phyloP scores from a whole-genome alignment of 129 eudicot genomes.

The Flaveria ramosissima region DNA sequence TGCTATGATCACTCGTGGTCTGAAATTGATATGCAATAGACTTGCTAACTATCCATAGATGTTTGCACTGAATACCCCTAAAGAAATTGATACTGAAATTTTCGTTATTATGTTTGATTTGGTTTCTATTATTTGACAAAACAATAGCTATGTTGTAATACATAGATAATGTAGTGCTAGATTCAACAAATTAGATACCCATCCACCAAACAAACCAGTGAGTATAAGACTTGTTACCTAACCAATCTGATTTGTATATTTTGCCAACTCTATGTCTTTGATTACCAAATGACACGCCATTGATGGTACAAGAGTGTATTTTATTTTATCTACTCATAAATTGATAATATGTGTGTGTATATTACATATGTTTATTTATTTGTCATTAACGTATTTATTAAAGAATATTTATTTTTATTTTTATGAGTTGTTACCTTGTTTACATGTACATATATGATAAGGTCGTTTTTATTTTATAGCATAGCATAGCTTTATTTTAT shows the following conservation, averaged over 20 bases:
- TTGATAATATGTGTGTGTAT: too few species aligned
- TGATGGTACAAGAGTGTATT: too few species aligned
- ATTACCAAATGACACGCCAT: neutral
- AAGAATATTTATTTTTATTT: too few species aligned
- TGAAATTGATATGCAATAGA: slow-evolving; percentile 41
- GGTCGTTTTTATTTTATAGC: too few species aligned
- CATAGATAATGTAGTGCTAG: neutral
- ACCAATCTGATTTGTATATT: neutral
- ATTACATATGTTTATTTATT: too few species aligned
- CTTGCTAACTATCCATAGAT: slow-evolving; percentile 19
- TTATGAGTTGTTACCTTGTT: too few species aligned
- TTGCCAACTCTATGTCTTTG: neutral
- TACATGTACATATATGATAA: too few species aligned
- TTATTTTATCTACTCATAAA: too few species aligned
- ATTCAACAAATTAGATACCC: neutral
- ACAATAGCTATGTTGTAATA: neutral
- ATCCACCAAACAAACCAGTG: neutral
- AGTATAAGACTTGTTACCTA: too few species aligned
- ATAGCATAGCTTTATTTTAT: too few species aligned
- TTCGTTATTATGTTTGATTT: neutral
- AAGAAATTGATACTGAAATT: slow-evolving; percentile 1
- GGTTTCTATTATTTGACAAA: neutral
- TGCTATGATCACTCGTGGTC: slow-evolving; percentile 48
- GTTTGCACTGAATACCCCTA: neutral
- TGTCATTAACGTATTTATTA: too few species aligned